These are phyloP conservation scores for Royoungia palumana DNA, from an alignment of 768 basidiomycete genomes.

Conservation along the genomic window DNA sequence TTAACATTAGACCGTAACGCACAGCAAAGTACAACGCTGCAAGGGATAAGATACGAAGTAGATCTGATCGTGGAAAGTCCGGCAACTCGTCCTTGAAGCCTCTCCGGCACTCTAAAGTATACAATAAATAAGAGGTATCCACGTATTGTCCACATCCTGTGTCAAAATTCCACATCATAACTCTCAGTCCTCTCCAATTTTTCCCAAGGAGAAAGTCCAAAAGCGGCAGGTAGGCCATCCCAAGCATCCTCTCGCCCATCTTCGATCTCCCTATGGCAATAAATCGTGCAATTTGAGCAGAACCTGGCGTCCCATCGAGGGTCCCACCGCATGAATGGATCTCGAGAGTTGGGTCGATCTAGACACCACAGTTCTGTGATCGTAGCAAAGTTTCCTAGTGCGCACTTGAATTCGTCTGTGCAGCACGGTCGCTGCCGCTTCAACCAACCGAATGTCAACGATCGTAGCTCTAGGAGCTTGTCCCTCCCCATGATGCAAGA, in stretches of 20 bases:
- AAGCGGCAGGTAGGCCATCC: constrained; percentile 17
- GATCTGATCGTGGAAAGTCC: background rate
- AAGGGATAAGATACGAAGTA: background rate
- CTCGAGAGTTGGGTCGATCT: constrained; percentile 17
- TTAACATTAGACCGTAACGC: no score
- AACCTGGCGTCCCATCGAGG: constrained; percentile 21
- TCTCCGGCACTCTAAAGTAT: background rate
- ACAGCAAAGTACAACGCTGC: no score
- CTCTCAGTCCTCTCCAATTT: background rate
- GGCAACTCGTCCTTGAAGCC: background rate
- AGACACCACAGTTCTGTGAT: constrained; percentile 21
- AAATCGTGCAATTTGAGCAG: constrained; percentile 16
- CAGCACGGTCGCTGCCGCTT: constrained; percentile 13
- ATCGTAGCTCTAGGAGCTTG: constrained; percentile 21
- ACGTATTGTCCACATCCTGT: background rate
- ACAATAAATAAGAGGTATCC: background rate
- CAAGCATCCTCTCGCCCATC: constrained; percentile 26
- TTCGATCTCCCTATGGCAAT: constrained; percentile 25
- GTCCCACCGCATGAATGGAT: constrained; percentile 24
- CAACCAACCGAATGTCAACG: constrained; percentile 20
- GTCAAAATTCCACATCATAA: constrained; percentile 8
- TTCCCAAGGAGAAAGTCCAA: constrained; percentile 18
- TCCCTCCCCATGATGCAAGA: constrained; percentile 24
- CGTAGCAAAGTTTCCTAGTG: constrained; percentile 19
- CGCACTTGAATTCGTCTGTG: constrained; percentile 19